phyloP scores from a whole-genome alignment of 108 stramenopile genomes.

The Parietichytrium sp. region DNA sequence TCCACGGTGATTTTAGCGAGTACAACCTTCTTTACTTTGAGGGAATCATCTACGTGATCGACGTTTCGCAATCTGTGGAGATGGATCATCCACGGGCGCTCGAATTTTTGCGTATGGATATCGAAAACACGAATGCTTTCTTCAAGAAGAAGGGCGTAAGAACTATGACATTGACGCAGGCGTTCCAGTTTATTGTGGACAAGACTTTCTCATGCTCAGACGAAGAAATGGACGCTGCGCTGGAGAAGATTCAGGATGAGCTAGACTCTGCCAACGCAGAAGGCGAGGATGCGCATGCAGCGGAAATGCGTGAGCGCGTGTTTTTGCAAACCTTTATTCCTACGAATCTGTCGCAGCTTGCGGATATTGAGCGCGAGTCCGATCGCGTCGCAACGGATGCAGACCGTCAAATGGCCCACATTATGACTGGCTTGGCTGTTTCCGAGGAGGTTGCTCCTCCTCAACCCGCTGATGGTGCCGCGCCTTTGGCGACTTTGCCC shows the following conservation, averaged over 20 bases:
- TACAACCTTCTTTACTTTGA: constrained; percentile 95
- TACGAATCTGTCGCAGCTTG: not conserved
- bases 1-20: constrained; percentile 80
- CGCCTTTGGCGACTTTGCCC: not conserved
- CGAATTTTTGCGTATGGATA: constrained; percentile 94
- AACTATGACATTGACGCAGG: constrained; percentile 27
- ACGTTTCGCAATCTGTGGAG: constrained; percentile 95
- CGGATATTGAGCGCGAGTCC: not conserved
- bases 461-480: not conserved
- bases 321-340: constrained; percentile 17
- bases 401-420: not conserved
- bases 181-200: constrained; percentile 55
- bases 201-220: constrained; percentile 33
- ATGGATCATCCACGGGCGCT: constrained; percentile 89
- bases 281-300: not conserved
- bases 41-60: constrained; percentile 84
- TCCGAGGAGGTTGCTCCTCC: not conserved
- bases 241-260: not conserved
- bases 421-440: not conserved
- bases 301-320: not conserved
- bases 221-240: constrained; percentile 39
- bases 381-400: not conserved
- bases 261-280: not conserved
- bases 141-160: constrained; percentile 76
- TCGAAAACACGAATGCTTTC: constrained; percentile 90